Conservation (phyloP, 2,329 filamentous ascomycete species). For the Alternaria panax region DNA sequence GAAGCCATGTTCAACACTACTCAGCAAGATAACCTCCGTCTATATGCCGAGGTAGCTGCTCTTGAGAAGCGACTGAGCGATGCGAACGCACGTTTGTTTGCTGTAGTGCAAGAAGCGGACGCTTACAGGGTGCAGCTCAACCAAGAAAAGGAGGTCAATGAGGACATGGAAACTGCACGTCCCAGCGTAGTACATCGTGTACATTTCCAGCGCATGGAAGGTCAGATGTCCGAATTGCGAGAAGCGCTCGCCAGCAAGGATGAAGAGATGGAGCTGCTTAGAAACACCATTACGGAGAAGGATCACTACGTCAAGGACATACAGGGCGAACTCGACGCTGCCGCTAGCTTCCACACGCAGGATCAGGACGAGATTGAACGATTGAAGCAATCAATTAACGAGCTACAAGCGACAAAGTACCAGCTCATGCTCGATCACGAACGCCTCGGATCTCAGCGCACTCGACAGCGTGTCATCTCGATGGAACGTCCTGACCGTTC, state of each 20-base stretch:
- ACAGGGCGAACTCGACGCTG: constrained; percentile 27
- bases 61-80: constrained; percentile 42
- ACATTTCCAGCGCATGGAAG: constrained; percentile 46
- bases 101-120: constrained; percentile 34
- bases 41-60: constrained; percentile 38
- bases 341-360: constrained; percentile 22
- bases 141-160: constrained; percentile 36
- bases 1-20: constrained; percentile 47
- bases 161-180: constrained; percentile 41
- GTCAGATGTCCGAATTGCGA: constrained; percentile 37
- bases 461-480: constrained; percentile 29
- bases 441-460: constrained; percentile 33
- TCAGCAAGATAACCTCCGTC: constrained; percentile 44
- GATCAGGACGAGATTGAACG: constrained; percentile 38
- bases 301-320: constrained; percentile 29
- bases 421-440: constrained; percentile 46
- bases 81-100: constrained; percentile 38
- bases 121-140: constrained; percentile 33
- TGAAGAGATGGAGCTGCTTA: constrained; percentile 30
- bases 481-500: constrained; percentile 32
- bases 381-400: constrained; percentile 30
- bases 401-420: constrained; percentile 39
- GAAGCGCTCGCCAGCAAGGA: constrained; percentile 30
- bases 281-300: constrained; percentile 24
- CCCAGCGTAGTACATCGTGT: constrained; percentile 44